Conservation (phyloP, 2,329 filamentous ascomycete genomes). For the Venturia nashicola region DNA sequence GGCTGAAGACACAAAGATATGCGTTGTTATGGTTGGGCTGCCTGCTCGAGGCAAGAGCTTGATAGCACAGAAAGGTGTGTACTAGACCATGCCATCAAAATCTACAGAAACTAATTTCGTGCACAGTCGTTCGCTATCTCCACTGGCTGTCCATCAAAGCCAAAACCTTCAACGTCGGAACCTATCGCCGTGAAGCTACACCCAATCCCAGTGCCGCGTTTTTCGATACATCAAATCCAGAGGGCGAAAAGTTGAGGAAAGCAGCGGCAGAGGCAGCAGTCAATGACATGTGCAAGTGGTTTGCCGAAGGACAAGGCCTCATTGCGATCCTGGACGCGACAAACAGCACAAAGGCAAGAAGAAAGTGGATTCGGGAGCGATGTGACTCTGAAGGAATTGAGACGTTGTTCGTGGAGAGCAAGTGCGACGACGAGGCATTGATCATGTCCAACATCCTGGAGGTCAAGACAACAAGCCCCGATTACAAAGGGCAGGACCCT, state of each 20-base stretch:
- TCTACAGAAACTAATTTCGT: background rate
- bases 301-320: conserved; percentile 60
- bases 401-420: conserved; percentile 91
- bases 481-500: conserved; percentile 89
- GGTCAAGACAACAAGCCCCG: conserved; percentile 91
- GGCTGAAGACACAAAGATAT: conserved; percentile 93
- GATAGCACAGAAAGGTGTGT: conserved; percentile 86
- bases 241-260: conserved; percentile 78
- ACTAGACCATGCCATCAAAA: background rate
- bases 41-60: conserved; percentile 93
- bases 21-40: conserved; percentile 96
- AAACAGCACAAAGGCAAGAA: conserved; percentile 82
- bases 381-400: conserved; percentile 69
- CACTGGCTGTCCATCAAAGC: conserved; percentile 93
- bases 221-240: conserved; percentile 81
- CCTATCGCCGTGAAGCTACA: conserved; percentile 79
- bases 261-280: conserved; percentile 88
- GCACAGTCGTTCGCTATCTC: conserved; percentile 56
- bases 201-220: conserved; percentile 89
- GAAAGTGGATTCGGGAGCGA: conserved; percentile 79
- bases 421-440: conserved; percentile 87
- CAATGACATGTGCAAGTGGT: conserved; percentile 90
- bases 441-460: conserved; percentile 98
- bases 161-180: conserved; percentile 94
- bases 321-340: conserved; percentile 95